Evolutionary conservation across 352 stramenopile genomes (phyloP), one percentile per base, ranked within the genome.

Genomic region (Phytopythium montanum): DNA sequence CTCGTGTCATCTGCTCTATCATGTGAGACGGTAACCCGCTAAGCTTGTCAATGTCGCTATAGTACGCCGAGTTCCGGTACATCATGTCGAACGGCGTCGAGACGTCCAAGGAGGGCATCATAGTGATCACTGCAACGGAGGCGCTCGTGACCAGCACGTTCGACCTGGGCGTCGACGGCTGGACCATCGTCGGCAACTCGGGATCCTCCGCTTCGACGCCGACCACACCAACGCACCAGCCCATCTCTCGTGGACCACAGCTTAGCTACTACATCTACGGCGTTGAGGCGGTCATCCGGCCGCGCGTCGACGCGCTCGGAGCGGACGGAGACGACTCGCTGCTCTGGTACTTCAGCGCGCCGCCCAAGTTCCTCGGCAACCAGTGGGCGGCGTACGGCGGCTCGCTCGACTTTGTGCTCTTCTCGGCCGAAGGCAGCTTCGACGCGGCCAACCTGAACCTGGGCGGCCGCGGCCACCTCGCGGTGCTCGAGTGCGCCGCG

Each of bases 261-360:
- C 65, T 97, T 29, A 97, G 85, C 63, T 90, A 94, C 61, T 97
- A 96, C 62, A 90, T 97, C 66, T 92, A 96, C 64, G 87, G 72
- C 9, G 73, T 85, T 18, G 85, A 94, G 34, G 67, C 69, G 38
- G 68, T 90, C 33, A 86, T 94, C 52, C 76, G 88, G 42, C 84
- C 70, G 48, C 70, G 73, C 26, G 68, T 75, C n/a, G 78, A 87
- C 49, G 76, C 68, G 16, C 16, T 42, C 19, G 49, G 49, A 25
- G 34, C 34, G 3, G 34, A 57, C 25, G 78, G 79, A 13, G 81
- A 90, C 52, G 84, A 97, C 64, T 62, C 70, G 2, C 70, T 87
- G 66, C 76, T 92, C 7, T 98, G 90, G 90, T 90, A 95, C 61
- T 98, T 98, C 60, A 68, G 59, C 3, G 87, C 87, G 1, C 85